Percentiles rank a stretch among this genome's conserved stretches.
Evolutionary conservation across 345 rosid species (phyloP).

Genomic region (Hibiscus trionum): DNA sequence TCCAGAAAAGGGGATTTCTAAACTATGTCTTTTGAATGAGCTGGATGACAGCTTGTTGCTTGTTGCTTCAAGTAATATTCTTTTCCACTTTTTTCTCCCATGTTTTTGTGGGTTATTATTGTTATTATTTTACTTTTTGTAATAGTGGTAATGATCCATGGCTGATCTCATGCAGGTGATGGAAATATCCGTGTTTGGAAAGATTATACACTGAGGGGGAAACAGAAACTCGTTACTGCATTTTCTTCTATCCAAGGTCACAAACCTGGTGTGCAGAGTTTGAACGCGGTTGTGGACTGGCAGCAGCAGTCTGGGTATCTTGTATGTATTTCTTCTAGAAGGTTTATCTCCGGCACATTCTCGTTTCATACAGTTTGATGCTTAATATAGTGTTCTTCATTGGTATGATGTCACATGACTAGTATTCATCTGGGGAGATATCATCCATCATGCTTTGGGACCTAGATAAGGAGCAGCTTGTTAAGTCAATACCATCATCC

Average conservation of each 20-base stretch:
- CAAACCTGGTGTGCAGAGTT: conserved; percentile 65
- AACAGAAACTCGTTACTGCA: conserved; percentile 87
- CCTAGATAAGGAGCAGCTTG: conserved; percentile 79
- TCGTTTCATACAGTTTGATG: conserved; percentile 1
- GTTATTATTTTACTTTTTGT: too few relatives aligned
- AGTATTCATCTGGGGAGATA: conserved; percentile 92
- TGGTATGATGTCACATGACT: conserved; percentile 16
- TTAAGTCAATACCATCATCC: conserved; percentile 57
- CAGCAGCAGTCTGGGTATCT: conserved; percentile 97
- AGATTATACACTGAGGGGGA: conserved; percentile 66
- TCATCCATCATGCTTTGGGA: conserved; percentile 84
- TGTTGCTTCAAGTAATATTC: conserved; percentile 76
- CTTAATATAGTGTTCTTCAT: conserved; percentile 8
- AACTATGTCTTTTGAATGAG: conserved; percentile 88
- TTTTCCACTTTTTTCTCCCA: conserved; percentile 6
- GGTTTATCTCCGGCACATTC: conserved; percentile 4
- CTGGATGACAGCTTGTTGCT: conserved; percentile 90
- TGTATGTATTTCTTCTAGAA: conserved; percentile 36
- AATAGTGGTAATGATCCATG: not conserved
- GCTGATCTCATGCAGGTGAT: conserved; percentile 48
- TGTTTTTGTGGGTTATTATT: not conserved
- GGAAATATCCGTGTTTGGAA: conserved; percentile 94
- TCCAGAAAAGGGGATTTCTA: conserved; percentile 89
- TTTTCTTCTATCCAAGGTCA: conserved; percentile 94
- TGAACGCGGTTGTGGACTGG: conserved; percentile 97